These are phyloP conservation scores for Naganishia albida DNA, from an alignment of 1,284 basidiomycete genomes.

Conservation along the genomic window DNA sequence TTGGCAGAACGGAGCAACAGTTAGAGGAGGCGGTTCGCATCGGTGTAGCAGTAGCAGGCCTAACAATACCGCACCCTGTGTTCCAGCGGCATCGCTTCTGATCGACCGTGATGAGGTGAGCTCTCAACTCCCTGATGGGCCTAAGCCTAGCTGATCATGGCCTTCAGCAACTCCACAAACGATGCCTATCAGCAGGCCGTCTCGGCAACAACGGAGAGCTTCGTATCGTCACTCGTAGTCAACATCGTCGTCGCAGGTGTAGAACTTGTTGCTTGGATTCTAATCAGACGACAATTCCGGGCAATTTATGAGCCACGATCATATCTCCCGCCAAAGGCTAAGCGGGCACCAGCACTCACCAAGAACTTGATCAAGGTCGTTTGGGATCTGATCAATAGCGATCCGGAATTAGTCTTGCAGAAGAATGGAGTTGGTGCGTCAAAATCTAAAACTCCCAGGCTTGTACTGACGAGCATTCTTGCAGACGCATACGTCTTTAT, in stretches of 20 bases:
- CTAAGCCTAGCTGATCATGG: too few species aligned
- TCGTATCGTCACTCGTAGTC: slow-evolving; percentile 68
- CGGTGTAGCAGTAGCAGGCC: too few species aligned
- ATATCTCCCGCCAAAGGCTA: slow-evolving; percentile 55
- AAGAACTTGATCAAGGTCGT: slow-evolving; percentile 42
- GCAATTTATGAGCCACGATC: slow-evolving; percentile 63
- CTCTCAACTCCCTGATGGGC: too few species aligned
- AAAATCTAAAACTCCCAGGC: too few species aligned
- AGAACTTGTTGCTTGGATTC: slow-evolving; percentile 68
- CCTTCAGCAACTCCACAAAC: slow-evolving; percentile 8
- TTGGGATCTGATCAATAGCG: slow-evolving; percentile 52
- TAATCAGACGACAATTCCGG: slow-evolving; percentile 54
- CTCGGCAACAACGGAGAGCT: slow-evolving; percentile 51
- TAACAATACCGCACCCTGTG: too few species aligned
- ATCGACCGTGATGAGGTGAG: too few species aligned
- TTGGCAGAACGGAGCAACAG: too few species aligned
- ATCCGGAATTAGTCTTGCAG: slow-evolving; percentile 56
- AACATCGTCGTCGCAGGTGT: slow-evolving; percentile 59
- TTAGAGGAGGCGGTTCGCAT: too few species aligned
- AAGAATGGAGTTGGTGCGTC: slow-evolving; percentile 50
- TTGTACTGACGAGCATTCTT: slow-evolving; percentile 47
- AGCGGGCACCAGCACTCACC: slow-evolving; percentile 44
- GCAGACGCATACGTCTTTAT: slow-evolving; percentile 72
- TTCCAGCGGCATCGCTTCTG: too few species aligned
- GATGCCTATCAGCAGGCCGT: slow-evolving; percentile 52